These are phyloP conservation scores for Diplocarpon rosae DNA, from an alignment of 2,329 filamentous ascomycete species.

Conservation along the genomic window DNA sequence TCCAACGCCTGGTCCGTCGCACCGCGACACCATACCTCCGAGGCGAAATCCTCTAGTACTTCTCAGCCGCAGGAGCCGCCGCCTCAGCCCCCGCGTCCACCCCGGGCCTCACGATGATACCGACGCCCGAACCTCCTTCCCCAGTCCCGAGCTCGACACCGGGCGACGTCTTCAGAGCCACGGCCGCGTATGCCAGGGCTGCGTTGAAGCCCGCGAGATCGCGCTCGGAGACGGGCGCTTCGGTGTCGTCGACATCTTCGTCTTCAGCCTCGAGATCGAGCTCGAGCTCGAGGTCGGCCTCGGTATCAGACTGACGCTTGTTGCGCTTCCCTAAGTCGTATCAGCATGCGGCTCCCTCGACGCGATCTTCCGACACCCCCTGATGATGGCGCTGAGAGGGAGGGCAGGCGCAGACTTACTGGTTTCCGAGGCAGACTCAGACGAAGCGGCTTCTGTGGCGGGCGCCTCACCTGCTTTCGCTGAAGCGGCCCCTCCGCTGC, in stretches of 20 bases:
- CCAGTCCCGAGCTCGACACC: conserved; percentile 39
- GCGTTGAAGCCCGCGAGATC: conserved; percentile 38
- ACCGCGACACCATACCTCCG: too few relatives aligned
- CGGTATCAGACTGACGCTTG: not conserved
- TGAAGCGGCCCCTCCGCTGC: conserved; percentile 1
- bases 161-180: conserved; percentile 35
- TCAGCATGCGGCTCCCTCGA: conserved; percentile 10
- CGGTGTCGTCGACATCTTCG: conserved; percentile 7
- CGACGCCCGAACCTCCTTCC: conserved; percentile 30
- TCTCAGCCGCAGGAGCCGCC: conserved; percentile 4
- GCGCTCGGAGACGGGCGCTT: conserved; percentile 30
- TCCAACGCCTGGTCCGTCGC: too few relatives aligned
- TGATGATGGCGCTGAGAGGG: conserved; percentile 7
- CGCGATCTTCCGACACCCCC: conserved; percentile 9
- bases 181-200: conserved; percentile 36
- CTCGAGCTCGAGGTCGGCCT: not conserved
- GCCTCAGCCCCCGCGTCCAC: not conserved
- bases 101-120: conserved; percentile 15
- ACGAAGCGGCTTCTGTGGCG: conserved; percentile 1
- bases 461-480: not conserved
- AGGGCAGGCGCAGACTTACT: conserved; percentile 1
- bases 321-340: conserved; percentile 7
- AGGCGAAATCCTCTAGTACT: not conserved
- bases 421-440: not conserved
- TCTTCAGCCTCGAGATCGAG: not conserved